Evolutionary conservation across 768 basidiomycete genomes (phyloP), one percentile per base, ranked within the genome.

Genomic region (Auriscalpium orientale): DNA sequence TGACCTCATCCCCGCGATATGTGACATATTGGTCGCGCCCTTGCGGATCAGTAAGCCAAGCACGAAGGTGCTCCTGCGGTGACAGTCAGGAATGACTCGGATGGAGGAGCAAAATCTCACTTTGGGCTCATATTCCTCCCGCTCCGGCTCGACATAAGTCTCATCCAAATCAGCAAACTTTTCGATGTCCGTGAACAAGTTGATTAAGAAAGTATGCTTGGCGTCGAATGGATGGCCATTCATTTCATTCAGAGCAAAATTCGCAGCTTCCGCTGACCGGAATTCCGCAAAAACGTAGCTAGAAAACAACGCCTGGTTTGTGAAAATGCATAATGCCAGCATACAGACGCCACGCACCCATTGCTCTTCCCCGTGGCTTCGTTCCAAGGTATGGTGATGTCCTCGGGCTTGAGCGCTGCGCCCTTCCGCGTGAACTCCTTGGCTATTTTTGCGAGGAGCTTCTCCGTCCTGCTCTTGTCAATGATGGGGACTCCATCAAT

Each of bases 11-110:
- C 48, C 90, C 91, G 40, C 91, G 84, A 70, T 95, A 94, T 40
- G 91, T 94, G 55, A 91, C 86, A 74, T 93, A 93, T 68, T 99
- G 97, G 70, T 99, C 97, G 58, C 95, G 87, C 37, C 94, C 93
- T 70, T 87, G 85, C 21, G 83, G 77, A 72, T 99, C 97, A 22
- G 85, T 91, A 53, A 98, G 80, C 95, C 95, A 99, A 52, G 91
- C 89, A 48, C 91, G 83, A 58, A 98, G 80, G 74, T 99, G 95
- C 69, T 98, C 97, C 93, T 98, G 62, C 35, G 46, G 8, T 46
- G 20, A 45, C 6, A 47, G 38, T 53, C 16, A 45, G 35, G 16
- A 10, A 33, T 16, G 53, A 48, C 16, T 47, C 16, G 18, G 49
- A 12, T n/a, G 21, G 45, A 36, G 51, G 28, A n/a, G 50, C 53